A percentile compares a stretch with the other conserved stretches of the same genome.
Evolutionary conservation across 768 basidiomycete species (phyloP).

Genomic region (Mycena sanguinolenta): DNA sequence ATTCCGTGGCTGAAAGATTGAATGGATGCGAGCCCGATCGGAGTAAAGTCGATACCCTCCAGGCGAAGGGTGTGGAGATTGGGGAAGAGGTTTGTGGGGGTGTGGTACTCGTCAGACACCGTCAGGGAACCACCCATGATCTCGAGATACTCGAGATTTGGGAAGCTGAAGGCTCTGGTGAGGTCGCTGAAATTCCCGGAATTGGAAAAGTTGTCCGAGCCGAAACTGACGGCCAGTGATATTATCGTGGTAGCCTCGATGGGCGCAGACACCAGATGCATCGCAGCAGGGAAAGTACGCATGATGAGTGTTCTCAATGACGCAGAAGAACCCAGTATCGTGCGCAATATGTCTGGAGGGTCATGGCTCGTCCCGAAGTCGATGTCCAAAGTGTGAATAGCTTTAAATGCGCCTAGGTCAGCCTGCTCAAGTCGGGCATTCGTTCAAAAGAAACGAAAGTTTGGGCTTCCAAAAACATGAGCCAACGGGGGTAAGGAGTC

Average conservation of each 20-base stretch:
- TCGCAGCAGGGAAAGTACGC: too few relatives aligned
- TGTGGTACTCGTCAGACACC: background rate
- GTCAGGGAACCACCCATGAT: conserved; percentile 4
- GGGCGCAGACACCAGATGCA: too few relatives aligned
- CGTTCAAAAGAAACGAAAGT: too few relatives aligned
- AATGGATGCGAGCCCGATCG: background rate
- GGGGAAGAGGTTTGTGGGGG: conserved; percentile 4
- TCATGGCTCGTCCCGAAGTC: too few relatives aligned
- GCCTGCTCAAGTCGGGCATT: too few relatives aligned
- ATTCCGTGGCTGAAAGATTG: conserved; percentile 8
- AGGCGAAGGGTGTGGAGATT: conserved; percentile 17
- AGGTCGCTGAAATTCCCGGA: conserved; percentile 4
- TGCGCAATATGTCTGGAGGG: too few relatives aligned
- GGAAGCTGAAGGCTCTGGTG: background rate
- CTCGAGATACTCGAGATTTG: conserved; percentile 25
- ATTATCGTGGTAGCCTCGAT: background rate
- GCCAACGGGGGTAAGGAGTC: too few relatives aligned
- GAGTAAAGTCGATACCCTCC: background rate
- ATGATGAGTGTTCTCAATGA: too few relatives aligned
- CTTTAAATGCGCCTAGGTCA: too few relatives aligned
- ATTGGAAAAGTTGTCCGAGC: background rate
- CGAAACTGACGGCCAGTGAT: background rate
- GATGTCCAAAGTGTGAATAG: too few relatives aligned
- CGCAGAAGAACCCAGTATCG: too few relatives aligned
- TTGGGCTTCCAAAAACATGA: too few relatives aligned